Evolutionary conservation across 352 stramenopile genomes (phyloP).

Genomic region (Phytophthora brassicae): DNA sequence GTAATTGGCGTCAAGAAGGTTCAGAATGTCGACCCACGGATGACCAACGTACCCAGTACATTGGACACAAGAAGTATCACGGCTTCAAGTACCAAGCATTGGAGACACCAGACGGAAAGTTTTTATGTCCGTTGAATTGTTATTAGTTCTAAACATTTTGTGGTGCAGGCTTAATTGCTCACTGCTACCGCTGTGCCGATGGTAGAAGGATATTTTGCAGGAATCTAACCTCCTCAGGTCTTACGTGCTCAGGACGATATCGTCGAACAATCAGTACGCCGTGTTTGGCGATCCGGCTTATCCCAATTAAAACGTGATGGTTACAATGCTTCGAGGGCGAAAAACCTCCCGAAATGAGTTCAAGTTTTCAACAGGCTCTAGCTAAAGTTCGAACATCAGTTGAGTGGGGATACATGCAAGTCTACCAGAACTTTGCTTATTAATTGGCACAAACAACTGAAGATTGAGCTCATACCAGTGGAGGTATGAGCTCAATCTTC

Average conservation of each 20-base stretch:
- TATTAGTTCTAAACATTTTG: background rate
- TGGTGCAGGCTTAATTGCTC: background rate
- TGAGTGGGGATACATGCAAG: background rate
- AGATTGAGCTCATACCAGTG: too few relatives aligned
- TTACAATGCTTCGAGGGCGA: background rate
- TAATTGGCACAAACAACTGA: background rate
- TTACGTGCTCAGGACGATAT: background rate
- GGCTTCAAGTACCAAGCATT: slow-evolving; percentile 8
- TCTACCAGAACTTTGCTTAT: background rate
- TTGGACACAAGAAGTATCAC: slow-evolving; percentile 1
- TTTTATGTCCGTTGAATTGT: background rate
- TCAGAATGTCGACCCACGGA: background rate
- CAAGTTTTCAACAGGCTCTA: background rate
- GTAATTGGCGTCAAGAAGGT: slow-evolving; percentile 3
- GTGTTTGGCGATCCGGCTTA: slow-evolving; percentile 1
- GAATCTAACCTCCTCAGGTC: background rate
- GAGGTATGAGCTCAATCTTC: too few relatives aligned
- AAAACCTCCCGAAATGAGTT: background rate
- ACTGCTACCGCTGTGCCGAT: background rate
- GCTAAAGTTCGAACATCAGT: background rate
- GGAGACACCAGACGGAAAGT: background rate
- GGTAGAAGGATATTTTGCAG: background rate
- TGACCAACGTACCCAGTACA: background rate
- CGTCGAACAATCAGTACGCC: background rate
- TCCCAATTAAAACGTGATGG: background rate